phyloP scores from a whole-genome alignment of 129 eudicot species.

The Artemisia argyi region DNA sequence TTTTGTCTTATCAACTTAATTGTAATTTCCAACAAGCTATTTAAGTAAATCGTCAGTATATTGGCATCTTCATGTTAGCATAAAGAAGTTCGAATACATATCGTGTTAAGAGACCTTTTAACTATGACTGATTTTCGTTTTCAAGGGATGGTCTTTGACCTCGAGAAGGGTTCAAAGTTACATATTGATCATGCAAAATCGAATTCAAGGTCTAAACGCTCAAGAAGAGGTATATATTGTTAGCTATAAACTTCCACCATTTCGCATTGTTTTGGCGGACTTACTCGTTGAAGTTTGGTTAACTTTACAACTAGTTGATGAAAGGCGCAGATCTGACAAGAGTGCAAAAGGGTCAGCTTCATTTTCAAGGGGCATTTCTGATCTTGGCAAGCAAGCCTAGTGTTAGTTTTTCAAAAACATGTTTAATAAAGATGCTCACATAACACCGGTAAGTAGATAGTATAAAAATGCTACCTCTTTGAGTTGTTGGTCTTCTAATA shows the following conservation, averaged over 20 bases:
- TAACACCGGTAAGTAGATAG: slow-evolving; percentile 8
- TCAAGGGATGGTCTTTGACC: slow-evolving; percentile 93
- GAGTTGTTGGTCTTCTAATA: slow-evolving; percentile 31
- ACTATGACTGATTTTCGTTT: slow-evolving; percentile 5
- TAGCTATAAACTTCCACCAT: not conserved
- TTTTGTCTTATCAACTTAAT: too few species aligned
- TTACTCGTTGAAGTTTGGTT: slow-evolving; percentile 7
- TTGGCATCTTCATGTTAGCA: too few species aligned
- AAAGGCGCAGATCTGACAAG: slow-evolving; percentile 66
- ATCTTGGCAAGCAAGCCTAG: slow-evolving; percentile 58
- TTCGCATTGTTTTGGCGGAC: not conserved
- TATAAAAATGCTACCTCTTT: slow-evolving; percentile 11
- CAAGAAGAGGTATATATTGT: slow-evolving; percentile 66
- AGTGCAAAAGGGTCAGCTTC: slow-evolving; percentile 61
- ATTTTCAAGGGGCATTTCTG: slow-evolving; percentile 51
- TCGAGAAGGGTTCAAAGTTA: slow-evolving; percentile 82
- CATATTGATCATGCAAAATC: slow-evolving; percentile 89
- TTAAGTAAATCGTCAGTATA: too few species aligned
- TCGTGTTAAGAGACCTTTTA: not conserved
- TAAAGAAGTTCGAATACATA: too few species aligned
- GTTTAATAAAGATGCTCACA: slow-evolving; percentile 7
- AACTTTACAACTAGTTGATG: slow-evolving; percentile 60
- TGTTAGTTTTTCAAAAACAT: slow-evolving; percentile 12
- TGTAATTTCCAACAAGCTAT: too few species aligned
- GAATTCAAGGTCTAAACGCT: slow-evolving; percentile 91